Conservation (phyloP, 352 stramenopile species). For the Phytopythium montanum region DNA sequence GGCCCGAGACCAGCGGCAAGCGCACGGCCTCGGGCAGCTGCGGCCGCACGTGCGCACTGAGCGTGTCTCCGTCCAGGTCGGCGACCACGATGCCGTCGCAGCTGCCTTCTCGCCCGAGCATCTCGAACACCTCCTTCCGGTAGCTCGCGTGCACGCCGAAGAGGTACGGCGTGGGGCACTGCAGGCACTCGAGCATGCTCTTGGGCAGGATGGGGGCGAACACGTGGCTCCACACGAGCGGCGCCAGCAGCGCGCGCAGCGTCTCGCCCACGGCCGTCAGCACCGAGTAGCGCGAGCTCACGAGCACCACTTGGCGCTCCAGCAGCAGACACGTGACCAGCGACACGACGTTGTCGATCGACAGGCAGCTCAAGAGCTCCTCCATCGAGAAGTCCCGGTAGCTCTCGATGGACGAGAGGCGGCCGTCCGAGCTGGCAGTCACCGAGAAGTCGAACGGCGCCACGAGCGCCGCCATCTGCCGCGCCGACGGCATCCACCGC, state of each 20-base stretch:
- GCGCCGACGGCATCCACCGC: conserved; percentile 49
- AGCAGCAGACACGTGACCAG: conserved; percentile 74
- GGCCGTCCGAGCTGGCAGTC: conserved; percentile 21
- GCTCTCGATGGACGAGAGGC: conserved; percentile 44
- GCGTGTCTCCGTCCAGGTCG: conserved; percentile 61
- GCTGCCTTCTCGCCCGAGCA: conserved; percentile 71
- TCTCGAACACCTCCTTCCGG: conserved; percentile 56
- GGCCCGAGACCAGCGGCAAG: conserved; percentile 30
- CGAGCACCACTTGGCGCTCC: conserved; percentile 72
- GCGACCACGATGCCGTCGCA: conserved; percentile 69
- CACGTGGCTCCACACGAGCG: conserved; percentile 83
- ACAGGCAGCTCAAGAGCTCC: conserved; percentile 76
- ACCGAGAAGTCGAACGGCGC: conserved; percentile 57
- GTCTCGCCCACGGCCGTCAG: conserved; percentile 78
- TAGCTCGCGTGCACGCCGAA: conserved; percentile 84
- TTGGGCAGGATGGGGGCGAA: conserved; percentile 81
- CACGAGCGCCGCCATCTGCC: conserved; percentile 61
- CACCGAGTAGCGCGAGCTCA: conserved; percentile 78
- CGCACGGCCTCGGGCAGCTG: conserved; percentile 46
- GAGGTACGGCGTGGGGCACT: conserved; percentile 83
- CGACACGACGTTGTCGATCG: conserved; percentile 60
- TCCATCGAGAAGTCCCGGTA: conserved; percentile 83
- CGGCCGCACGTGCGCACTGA: conserved; percentile 37
- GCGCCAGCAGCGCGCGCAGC: conserved; percentile 69
- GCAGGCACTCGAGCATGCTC: conserved; percentile 78